Conservation (phyloP, 2,329 filamentous ascomycete species). For the Periconia macrospinosa region DNA sequence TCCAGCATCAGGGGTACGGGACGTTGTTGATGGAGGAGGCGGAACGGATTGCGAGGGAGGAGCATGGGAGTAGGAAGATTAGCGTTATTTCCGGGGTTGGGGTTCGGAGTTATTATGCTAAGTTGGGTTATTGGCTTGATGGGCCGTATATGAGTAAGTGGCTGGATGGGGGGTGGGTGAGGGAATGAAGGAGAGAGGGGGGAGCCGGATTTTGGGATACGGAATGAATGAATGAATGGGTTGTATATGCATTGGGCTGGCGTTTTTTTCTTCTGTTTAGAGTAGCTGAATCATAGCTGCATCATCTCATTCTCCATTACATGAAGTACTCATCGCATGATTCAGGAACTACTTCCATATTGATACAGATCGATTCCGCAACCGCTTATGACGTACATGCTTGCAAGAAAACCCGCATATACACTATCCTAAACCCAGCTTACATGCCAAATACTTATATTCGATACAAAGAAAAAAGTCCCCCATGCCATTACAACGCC, state of each 20-base stretch:
- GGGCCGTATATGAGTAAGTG: slow-evolving; percentile 68
- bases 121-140: slow-evolving; percentile 90
- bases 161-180: slow-evolving; percentile 37
- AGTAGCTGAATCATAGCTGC: neutral
- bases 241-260: slow-evolving; percentile 16
- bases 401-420: no score
- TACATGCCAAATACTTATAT: no score
- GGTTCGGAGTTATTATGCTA: slow-evolving; percentile 91
- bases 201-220: neutral
- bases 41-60: slow-evolving; percentile 88
- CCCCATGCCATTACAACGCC: neutral
- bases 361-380: no score
- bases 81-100: slow-evolving; percentile 98
- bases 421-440: no score
- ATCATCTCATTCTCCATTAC: no score
- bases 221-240: neutral
- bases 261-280: neutral
- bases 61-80: slow-evolving; percentile 92
- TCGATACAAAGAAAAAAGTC: neutral
- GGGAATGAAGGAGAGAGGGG: slow-evolving; percentile 22
- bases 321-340: no score
- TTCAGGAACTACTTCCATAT: no score
- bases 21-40: slow-evolving; percentile 98
- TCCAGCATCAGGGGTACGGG: slow-evolving; percentile 97
- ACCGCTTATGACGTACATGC: no score